These are phyloP conservation scores for Tanozyma kutaoensis DNA, from an alignment of 805 yeast genomes.

Conservation along the genomic window DNA sequence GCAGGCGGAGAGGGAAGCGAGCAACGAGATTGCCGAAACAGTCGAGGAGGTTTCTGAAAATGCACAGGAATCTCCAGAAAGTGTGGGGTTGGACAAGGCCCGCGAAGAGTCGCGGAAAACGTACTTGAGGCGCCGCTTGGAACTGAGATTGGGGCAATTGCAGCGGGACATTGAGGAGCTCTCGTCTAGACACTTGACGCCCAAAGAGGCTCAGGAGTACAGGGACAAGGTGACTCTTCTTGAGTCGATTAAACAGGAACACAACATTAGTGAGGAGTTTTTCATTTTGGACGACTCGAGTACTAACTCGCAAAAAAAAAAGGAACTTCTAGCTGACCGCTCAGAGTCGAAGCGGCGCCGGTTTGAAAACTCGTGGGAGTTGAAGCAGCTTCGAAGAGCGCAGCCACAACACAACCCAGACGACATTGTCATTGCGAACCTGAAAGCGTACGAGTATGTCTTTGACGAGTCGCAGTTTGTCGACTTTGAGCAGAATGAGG, in stretches of 20 bases:
- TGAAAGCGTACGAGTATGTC: constrained; percentile 54
- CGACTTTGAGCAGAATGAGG: constrained; percentile 39
- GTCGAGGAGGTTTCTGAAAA: too few species aligned
- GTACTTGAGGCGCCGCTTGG: constrained; percentile 1
- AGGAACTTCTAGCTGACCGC: constrained; percentile 1
- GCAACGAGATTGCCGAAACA: not conserved
- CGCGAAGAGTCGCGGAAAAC: not conserved
- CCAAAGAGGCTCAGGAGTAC: constrained; percentile 4
- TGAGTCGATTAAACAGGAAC: constrained; percentile 1
- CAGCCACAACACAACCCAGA: constrained; percentile 18
- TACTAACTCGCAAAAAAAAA: constrained; percentile 11
- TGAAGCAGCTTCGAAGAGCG: constrained; percentile 33
- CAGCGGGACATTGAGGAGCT: constrained; percentile 1
- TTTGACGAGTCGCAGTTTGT: constrained; percentile 56
- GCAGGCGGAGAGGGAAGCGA: not conserved
- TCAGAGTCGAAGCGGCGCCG: not conserved
- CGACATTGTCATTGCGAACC: constrained; percentile 26
- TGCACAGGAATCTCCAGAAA: too few species aligned
- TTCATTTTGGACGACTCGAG: too few species aligned
- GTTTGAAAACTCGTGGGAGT: constrained; percentile 36
- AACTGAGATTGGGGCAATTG: constrained; percentile 1
- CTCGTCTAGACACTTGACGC: constrained; percentile 2
- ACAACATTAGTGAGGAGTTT: not conserved
- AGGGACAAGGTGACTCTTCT: constrained; percentile 4
- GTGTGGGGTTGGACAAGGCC: not conserved